Percentiles rank a stretch among this genome's conserved stretches.
These are phyloP conservation scores for Pseudevernia furfuracea DNA, from an alignment of 495 filamentous ascomycete species.

Conservation along the genomic window DNA sequence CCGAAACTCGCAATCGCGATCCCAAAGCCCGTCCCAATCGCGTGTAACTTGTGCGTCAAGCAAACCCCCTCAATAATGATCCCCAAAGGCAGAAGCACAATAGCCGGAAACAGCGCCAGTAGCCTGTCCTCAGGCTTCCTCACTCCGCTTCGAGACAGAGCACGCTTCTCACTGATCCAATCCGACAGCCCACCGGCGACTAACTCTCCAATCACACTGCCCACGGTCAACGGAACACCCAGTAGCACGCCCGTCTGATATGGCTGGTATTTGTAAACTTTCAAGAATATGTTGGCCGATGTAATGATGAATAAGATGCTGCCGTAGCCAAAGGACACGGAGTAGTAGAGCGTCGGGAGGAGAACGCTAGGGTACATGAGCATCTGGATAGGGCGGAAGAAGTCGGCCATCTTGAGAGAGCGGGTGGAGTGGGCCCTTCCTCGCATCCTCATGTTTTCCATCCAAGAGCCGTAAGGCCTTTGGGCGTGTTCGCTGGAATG, in stretches of 20 bases:
- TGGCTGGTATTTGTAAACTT: slow-evolving; percentile 29
- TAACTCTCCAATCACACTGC: slow-evolving; percentile 31
- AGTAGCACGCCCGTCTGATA: slow-evolving; percentile 31
- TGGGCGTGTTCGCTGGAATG: slow-evolving; percentile 14
- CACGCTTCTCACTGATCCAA: slow-evolving; percentile 26
- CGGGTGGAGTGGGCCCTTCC: slow-evolving; percentile 22
- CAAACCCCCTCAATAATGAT: slow-evolving; percentile 28
- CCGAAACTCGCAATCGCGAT: slow-evolving; percentile 31
- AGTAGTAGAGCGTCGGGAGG: slow-evolving; percentile 28
- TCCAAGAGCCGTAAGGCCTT: slow-evolving; percentile 21
- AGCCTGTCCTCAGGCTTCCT: slow-evolving; percentile 31
- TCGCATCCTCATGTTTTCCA: slow-evolving; percentile 24
- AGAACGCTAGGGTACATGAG: slow-evolving; percentile 26
- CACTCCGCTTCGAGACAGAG: slow-evolving; percentile 25
- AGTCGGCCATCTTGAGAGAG: slow-evolving; percentile 21
- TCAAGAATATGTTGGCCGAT: slow-evolving; percentile 23
- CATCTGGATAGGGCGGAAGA: slow-evolving; percentile 29
- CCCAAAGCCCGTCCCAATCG: slow-evolving; percentile 28
- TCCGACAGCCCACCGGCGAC: slow-evolving; percentile 30
- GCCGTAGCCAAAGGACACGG: slow-evolving; percentile 25
- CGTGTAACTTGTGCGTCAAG: slow-evolving; percentile 20
- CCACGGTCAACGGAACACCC: slow-evolving; percentile 28
- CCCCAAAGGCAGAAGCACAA: slow-evolving; percentile 25
- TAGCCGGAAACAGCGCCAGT: slow-evolving; percentile 21
- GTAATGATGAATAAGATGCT: slow-evolving; percentile 31